phyloP scores from a whole-genome alignment of 768 basidiomycete genomes.

The Glaciozyma antarctica region DNA sequence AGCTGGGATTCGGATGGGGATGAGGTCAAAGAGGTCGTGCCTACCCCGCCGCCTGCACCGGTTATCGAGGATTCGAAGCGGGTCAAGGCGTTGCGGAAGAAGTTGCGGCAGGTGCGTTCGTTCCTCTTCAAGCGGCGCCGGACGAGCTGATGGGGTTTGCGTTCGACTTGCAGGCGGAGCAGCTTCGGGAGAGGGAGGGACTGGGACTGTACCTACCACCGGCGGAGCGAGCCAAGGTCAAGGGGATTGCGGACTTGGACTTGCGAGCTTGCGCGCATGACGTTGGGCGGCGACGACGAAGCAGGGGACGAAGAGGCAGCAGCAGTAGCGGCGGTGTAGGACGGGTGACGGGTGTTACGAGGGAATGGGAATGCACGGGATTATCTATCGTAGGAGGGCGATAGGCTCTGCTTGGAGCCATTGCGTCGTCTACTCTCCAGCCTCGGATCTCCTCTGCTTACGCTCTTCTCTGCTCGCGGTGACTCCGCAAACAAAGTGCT shows the following conservation, averaged over 20 bases:
- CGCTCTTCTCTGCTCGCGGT: no score
- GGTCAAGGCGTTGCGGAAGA: slow-evolving; percentile 11
- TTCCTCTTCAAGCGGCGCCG: neutral
- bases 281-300: neutral
- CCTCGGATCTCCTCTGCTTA: no score
- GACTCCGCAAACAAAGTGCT: no score
- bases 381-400: no score
- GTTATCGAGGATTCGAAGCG: slow-evolving; percentile 1
- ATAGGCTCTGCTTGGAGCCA: no score
- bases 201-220: neutral
- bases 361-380: no score
- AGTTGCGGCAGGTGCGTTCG: slow-evolving; percentile 1
- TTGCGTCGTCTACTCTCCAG: no score
- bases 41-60: neutral
- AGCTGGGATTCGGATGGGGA: slow-evolving; percentile 1
- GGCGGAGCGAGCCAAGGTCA: slow-evolving; percentile 14
- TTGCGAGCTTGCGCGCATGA: slow-evolving; percentile 9
- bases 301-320: neutral
- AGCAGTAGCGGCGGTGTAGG: no score
- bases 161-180: slow-evolving; percentile 5
- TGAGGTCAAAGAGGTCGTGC: neutral
- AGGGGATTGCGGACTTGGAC: slow-evolving; percentile 6
- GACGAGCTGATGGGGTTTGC: neutral
- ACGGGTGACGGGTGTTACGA: no score
- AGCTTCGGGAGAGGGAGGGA: neutral